A percentile compares a stretch with the other conserved stretches of the same genome.
Evolutionary conservation across 257 asterid genomes (phyloP).

Genomic region (Verbascum thapsus): DNA sequence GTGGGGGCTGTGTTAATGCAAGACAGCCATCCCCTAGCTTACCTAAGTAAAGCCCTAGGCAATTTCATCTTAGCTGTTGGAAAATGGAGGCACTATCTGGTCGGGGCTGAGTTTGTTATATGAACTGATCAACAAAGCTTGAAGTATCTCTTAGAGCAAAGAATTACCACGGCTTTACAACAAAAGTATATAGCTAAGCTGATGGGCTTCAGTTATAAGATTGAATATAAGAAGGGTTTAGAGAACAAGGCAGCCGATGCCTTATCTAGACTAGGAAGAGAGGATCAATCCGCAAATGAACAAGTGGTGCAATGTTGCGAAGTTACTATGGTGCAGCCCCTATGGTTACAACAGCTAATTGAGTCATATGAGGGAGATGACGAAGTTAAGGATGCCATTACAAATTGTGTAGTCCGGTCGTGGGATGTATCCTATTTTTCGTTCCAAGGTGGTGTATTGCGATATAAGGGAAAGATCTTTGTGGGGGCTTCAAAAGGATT

Average conservation of each 20-base stretch:
- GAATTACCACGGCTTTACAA: background rate
- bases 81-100: background rate
- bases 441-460: background rate
- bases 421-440: background rate
- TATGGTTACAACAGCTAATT: background rate
- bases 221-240: background rate
- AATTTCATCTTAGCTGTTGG: background rate
- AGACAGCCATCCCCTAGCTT: background rate
- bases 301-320: too few relatives aligned
- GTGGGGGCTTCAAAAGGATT: background rate
- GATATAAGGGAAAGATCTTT: background rate
- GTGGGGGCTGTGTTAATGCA: too few relatives aligned
- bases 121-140: background rate
- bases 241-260: too few relatives aligned
- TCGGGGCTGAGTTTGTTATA: background rate
- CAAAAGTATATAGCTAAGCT: background rate
- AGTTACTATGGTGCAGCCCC: background rate
- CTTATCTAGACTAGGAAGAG: background rate
- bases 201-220: background rate
- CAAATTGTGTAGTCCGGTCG: rapidly evolving
- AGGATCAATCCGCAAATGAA: background rate
- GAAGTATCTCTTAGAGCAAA: background rate
- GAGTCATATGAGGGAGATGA: background rate
- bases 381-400: background rate
- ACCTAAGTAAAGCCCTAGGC: background rate